These are phyloP conservation scores for Euphrasia arctica DNA, from an alignment of 305 asterid genomes.

Conservation along the genomic window DNA sequence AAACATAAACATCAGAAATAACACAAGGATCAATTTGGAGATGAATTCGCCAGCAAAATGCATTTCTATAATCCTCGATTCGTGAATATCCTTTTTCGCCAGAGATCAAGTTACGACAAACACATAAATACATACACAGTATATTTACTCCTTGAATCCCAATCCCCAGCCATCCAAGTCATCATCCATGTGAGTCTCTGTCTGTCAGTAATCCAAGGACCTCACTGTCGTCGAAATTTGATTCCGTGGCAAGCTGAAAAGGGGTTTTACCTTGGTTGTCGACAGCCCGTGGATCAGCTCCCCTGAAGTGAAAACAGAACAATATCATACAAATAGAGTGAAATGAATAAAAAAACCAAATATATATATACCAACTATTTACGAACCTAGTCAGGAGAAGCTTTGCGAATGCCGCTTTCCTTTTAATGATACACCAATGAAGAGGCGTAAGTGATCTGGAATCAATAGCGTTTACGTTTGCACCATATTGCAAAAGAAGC, in stretches of 20 bases:
- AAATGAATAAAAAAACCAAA: neutral
- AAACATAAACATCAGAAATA: constrained; percentile 10
- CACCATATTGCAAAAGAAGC: constrained; percentile 92
- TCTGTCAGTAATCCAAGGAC: constrained; percentile 63
- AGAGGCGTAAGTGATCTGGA: constrained; percentile 70
- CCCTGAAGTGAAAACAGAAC: constrained; percentile 47
- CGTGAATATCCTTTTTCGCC: constrained; percentile 6
- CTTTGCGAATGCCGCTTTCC: constrained; percentile 63
- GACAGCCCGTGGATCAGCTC: constrained; percentile 77
- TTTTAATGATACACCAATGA: constrained; percentile 67
- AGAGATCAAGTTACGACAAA: constrained; percentile 30
- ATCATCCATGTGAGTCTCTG: constrained; percentile 45
- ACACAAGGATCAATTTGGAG: constrained; percentile 12
- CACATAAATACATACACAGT: constrained; percentile 57
- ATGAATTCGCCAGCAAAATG: constrained; percentile 16
- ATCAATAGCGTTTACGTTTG: constrained; percentile 73
- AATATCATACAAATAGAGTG: neutral
- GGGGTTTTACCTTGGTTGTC: constrained; percentile 70
- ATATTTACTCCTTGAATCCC: constrained; percentile 28
- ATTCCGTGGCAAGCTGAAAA: constrained; percentile 56
- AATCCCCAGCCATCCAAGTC: constrained; percentile 16
- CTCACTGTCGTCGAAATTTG: constrained; percentile 61
- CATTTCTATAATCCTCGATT: constrained; percentile 24
- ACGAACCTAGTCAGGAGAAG: constrained; percentile 79
- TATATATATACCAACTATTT: neutral